Evolutionary conservation across 2,329 filamentous ascomycete species (phyloP).

Genomic region (Penicillium oxalicum): DNA sequence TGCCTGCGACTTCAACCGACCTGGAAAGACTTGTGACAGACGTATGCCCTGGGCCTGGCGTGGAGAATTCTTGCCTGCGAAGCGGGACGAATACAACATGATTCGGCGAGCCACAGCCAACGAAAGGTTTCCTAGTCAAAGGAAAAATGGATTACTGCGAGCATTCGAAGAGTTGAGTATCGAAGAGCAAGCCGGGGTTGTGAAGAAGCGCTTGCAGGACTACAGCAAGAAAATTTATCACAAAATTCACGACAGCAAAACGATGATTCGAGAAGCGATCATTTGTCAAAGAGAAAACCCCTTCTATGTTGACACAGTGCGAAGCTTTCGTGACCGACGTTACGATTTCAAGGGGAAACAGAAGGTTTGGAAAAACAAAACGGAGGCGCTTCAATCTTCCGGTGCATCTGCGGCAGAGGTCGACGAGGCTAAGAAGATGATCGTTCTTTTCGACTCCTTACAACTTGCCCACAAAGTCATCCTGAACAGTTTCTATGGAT

Average conservation of each 20-base stretch:
- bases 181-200: conserved; percentile 74
- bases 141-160: conserved; percentile 61
- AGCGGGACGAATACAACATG: conserved; percentile 99
- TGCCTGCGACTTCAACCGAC: conserved; percentile 95
- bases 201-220: conserved; percentile 81
- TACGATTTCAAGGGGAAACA: conserved; percentile 99
- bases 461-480: conserved; percentile 99
- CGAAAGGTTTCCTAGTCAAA: conserved; percentile 80
- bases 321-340: conserved; percentile 89
- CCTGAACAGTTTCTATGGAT: conserved; percentile 97
- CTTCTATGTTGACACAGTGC: conserved; percentile 95
- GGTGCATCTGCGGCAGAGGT: conserved; percentile 72
- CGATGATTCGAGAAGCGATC: conserved; percentile 88
- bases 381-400: conserved; percentile 73
- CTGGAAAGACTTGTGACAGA: conserved; percentile 93
- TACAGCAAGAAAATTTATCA: conserved; percentile 99
- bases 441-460: conserved; percentile 87
- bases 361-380: conserved; percentile 98
- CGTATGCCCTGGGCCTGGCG: conserved; percentile 96
- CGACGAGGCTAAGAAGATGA: conserved; percentile 98
- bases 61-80: conserved; percentile 93
- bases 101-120: conserved; percentile 86
- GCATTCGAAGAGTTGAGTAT: conserved; percentile 73
- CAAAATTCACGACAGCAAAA: conserved; percentile 94
- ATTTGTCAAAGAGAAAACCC: conserved; percentile 98